These are phyloP conservation scores for Avena insularis DNA, from an alignment of 176 grass and related monocot genomes.

Conservation along the genomic window DNA sequence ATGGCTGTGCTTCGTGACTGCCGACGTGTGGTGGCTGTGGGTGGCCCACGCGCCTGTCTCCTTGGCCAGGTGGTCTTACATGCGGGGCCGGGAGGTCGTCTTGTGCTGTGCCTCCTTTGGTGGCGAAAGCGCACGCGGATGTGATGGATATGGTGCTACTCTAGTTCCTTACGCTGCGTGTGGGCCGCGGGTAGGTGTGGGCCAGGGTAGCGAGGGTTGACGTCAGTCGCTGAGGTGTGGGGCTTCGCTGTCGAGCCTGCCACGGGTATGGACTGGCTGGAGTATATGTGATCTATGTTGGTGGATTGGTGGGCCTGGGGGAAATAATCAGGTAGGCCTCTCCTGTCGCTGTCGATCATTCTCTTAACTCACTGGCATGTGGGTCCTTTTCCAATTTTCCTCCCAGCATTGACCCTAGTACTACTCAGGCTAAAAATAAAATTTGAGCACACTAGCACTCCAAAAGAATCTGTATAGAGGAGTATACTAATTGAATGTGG, in stretches of 20 bases:
- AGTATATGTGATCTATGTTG: neutral
- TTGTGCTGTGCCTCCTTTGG: neutral
- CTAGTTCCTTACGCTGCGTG: neutral
- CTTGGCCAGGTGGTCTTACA: constrained; percentile 2
- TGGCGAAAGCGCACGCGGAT: neutral
- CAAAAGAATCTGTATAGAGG: neutral
- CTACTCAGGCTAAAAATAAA: neutral
- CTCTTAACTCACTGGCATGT: neutral
- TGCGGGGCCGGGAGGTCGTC: neutral
- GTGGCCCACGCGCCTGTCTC: constrained; percentile 9
- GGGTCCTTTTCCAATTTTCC: neutral
- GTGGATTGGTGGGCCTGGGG: neutral
- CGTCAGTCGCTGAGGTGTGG: neutral
- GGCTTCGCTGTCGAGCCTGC: neutral
- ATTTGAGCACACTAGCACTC: neutral
- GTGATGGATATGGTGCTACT: neutral
- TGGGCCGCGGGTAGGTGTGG: neutral
- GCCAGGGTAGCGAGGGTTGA: rapidly evolving
- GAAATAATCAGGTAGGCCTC: neutral
- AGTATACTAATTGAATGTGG: neutral
- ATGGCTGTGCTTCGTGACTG: constrained; percentile 35
- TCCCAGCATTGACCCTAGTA: neutral
- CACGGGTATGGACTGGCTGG: neutral
- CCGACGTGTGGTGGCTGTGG: neutral
- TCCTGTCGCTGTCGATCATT: neutral